A percentile compares a stretch with the other conserved stretches of the same genome.
These are phyloP conservation scores for Lathyrus aphaca DNA, from an alignment of 306 rosid species.

Conservation along the genomic window DNA sequence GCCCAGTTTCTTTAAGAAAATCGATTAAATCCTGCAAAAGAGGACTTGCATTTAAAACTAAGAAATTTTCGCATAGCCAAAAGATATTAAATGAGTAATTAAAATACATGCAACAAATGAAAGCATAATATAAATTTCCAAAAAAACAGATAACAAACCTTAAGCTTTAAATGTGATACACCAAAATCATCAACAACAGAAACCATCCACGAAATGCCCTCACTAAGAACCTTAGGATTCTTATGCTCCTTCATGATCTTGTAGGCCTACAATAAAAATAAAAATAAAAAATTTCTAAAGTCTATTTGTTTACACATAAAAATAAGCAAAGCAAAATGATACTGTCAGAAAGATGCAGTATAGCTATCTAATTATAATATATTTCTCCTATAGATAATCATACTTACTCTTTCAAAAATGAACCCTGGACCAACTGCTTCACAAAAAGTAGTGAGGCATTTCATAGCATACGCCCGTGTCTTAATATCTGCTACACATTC, in stretches of 20 bases:
- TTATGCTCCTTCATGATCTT: no score
- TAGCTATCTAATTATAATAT: not conserved
- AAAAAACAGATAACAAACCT: conserved; percentile 19
- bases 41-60: conserved; percentile 19
- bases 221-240: no score
- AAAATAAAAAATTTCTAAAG: not conserved
- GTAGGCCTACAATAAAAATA: conserved; percentile 67
- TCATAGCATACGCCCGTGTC: conserved; percentile 89
- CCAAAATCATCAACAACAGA: no score
- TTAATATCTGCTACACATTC: conserved; percentile 99
- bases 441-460: conserved; percentile 84
- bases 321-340: conserved; percentile 22
- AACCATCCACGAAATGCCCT: no score
- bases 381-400: conserved; percentile 25
- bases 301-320: conserved; percentile 2
- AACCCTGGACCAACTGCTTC: conserved; percentile 98
- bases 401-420: conserved; percentile 89
- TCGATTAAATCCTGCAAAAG: conserved; percentile 85
- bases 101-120: conserved; percentile 12
- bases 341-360: not conserved
- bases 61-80: not conserved
- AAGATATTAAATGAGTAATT: not conserved
- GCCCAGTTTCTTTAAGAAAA: conserved; percentile 96
- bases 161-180: no score
- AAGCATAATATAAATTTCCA: conserved; percentile 56